Conservation (phyloP, 495 filamentous ascomycete genomes). For the Thermothielavioides terrestris region DNA sequence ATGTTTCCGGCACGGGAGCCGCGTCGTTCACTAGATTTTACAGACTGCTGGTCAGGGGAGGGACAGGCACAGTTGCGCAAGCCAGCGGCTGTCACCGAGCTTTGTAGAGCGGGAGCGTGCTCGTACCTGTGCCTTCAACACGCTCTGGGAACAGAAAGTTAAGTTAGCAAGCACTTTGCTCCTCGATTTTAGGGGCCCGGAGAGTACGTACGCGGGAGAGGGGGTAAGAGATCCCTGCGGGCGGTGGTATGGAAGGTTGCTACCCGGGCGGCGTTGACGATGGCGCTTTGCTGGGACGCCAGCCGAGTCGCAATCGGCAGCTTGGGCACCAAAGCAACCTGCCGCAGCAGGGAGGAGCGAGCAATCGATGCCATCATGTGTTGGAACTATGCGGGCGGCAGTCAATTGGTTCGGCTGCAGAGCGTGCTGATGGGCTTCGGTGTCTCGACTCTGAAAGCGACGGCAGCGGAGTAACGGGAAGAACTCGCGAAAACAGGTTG, state of each 20-base stretch:
- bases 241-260: conserved; percentile 68
- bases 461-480: conserved; percentile 2
- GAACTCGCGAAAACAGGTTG: conserved; percentile 16
- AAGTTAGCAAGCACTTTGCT: conserved; percentile 8
- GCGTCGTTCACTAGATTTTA: conserved; percentile 70
- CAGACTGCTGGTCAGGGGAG: neutral
- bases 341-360: conserved; percentile 45
- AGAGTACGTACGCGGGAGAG: conserved; percentile 21
- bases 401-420: conserved; percentile 21
- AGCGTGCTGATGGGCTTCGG: conserved; percentile 3
- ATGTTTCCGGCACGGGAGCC: conserved; percentile 59
- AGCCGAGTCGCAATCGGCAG: too few species aligned
- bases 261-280: conserved; percentile 32
- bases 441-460: conserved; percentile 3
- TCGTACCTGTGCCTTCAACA: conserved; percentile 71
- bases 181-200: neutral
- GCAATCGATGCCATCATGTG: conserved; percentile 46
- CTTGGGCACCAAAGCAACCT: conserved; percentile 31
- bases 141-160: conserved; percentile 60
- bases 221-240: conserved; percentile 56
- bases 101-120: neutral
- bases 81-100: conserved; percentile 4
- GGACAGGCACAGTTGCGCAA: neutral
- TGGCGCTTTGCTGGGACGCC: conserved; percentile 16
- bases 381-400: conserved; percentile 10